Conservation (phyloP, 1,284 basidiomycete genomes). For the Rhodotorula sp. region DNA sequence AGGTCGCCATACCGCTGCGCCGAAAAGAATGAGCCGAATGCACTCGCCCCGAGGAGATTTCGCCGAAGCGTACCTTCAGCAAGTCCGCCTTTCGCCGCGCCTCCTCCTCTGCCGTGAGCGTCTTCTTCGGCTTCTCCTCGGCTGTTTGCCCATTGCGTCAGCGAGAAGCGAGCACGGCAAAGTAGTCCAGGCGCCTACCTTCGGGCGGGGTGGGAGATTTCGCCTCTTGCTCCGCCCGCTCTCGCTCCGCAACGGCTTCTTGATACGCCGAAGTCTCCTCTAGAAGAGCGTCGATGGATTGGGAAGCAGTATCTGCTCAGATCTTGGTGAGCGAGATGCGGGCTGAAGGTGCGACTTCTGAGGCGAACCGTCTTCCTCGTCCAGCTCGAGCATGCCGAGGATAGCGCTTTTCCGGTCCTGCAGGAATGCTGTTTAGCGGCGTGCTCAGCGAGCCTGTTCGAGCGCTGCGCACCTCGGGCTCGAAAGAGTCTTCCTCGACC, state of each 20-base stretch:
- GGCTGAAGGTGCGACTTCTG: neutral
- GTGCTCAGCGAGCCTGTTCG: neutral
- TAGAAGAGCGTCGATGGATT: conserved; percentile 21
- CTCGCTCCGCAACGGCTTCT: conserved; percentile 8
- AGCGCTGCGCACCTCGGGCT: conserved; percentile 23
- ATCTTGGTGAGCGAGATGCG: neutral
- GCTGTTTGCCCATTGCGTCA: neutral
- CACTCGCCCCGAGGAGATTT: neutral
- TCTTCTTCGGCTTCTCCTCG: conserved; percentile 11
- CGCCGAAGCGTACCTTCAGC: conserved; percentile 14
- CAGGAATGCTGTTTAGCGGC: no score
- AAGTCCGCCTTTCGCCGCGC: conserved; percentile 27
- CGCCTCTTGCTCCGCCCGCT: conserved; percentile 20
- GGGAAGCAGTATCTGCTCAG: conserved; percentile 14
- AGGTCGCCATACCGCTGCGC: conserved; percentile 33
- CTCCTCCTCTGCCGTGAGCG: conserved; percentile 34
- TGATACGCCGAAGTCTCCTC: conserved; percentile 20
- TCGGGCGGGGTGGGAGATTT: conserved; percentile 10
- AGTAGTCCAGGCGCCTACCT: conserved; percentile 4
- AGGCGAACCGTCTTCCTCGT: conserved; percentile 35
- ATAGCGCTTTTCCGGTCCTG: conserved; percentile 41
- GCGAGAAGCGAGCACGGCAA: neutral
- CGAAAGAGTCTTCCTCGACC: conserved; percentile 37
- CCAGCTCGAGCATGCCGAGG: conserved; percentile 34
- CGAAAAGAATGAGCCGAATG: no score